A percentile compares a stretch with the other conserved stretches of the same genome.
Conservation (phyloP, 495 filamentous ascomycete species). For the Penicillium silybi region DNA sequence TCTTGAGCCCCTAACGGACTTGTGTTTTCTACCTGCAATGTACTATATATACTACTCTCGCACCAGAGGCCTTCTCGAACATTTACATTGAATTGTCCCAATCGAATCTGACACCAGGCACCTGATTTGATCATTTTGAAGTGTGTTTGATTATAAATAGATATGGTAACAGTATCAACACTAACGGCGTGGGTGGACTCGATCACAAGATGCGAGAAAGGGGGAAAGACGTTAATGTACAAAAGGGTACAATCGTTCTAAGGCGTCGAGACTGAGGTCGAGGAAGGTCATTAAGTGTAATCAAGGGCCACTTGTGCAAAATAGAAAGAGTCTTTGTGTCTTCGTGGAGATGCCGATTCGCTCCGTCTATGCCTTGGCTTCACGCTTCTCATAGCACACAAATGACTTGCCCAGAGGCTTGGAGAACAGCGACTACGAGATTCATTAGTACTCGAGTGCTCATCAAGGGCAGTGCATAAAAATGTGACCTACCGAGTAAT, state of each 20-base stretch:
- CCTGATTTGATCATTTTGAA: slow-evolving; percentile 6
- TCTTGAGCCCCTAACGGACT: slow-evolving; percentile 8
- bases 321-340: background rate
- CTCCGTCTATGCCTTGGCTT: slow-evolving; percentile 27
- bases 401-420: slow-evolving; percentile 42
- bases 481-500: slow-evolving; percentile 42
- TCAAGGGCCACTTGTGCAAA: background rate
- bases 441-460: slow-evolving; percentile 8
- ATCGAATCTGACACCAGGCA: background rate
- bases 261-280: background rate
- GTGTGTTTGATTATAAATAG: slow-evolving; percentile 14
- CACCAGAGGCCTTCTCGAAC: background rate
- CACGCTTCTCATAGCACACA: slow-evolving; percentile 42
- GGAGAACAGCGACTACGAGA: slow-evolving; percentile 46
- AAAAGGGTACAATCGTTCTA: slow-evolving; percentile 15
- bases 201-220: background rate
- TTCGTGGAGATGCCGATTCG: background rate
- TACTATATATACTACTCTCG: slow-evolving; percentile 23
- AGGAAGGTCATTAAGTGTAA: slow-evolving; percentile 18
- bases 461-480: background rate
- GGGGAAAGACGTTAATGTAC: slow-evolving; percentile 20
- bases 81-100: background rate
- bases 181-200: slow-evolving; percentile 1
- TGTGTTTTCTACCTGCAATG: slow-evolving; percentile 18
- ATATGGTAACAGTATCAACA: slow-evolving; percentile 14